Base-by-base conservation (phyloP, 495 filamentous ascomycete genomes). In the Sabuloglossum arenarium region DNA sequence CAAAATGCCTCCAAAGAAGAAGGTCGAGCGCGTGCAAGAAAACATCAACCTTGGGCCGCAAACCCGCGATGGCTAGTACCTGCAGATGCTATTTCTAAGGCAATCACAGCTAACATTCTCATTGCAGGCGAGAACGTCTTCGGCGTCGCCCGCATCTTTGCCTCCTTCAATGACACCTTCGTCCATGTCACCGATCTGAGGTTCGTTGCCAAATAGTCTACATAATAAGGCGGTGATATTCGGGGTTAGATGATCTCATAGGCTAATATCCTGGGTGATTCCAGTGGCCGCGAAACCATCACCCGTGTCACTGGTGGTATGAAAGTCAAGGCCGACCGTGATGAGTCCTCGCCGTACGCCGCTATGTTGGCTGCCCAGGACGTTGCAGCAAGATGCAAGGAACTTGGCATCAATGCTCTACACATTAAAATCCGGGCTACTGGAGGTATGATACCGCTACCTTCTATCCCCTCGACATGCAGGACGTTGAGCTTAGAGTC, bases 271-370 rank as follows among this genome's bases (percentile, higher is more conserved):
- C 72, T 74, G 71, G 71, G 72, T 80, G 74, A 74, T 77, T 73
- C 76, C 80, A 94, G 87, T 75, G 91, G 91, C 75, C 91, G 91
- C 75, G 91, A 99, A 88, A 99, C 91, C 75, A 90, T 99, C 74
- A 81, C 78, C 80, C 88, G 91, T 83, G 88, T 99, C 59, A 99
- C 91, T 64, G 91, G 91, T 73, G 91, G 91, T 69, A 97, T 97
- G 91, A 99, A 99, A 79, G 91, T 99, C 78, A 99, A 99, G 84
- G 91, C 91, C 71, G 91, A 99, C 72, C 88, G 91, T 76, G 91
- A 99, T 75, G 91, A 99, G 79, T 96, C 89, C 60, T 96, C 89
- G 52, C 91, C 91, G 61, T 99, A 99, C 80, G 91, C 91, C 65
- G 91, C 91, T 71, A 99, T 99, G 91, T 86, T 99, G 83, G 91